These are phyloP conservation scores for Ulvella scutata DNA, from an alignment of 139 green algal species.

Conservation along the genomic window DNA sequence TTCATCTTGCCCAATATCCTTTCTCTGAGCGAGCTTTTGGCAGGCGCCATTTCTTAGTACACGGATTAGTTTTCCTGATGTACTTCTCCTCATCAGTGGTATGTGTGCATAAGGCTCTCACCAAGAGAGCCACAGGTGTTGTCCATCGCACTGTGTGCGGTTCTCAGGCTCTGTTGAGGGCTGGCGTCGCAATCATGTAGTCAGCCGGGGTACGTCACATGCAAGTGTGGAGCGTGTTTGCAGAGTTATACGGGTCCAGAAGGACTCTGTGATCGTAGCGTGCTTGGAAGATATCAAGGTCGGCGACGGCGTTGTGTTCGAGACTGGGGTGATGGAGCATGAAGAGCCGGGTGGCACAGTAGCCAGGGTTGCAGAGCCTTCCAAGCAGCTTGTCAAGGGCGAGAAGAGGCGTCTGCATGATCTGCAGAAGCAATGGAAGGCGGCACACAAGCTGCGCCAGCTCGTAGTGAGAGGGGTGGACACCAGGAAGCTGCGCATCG, in stretches of 20 bases:
- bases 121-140: too few species aligned
- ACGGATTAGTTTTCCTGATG: too few species aligned
- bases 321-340: slow-evolving; percentile 32
- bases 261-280: background rate
- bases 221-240: background rate
- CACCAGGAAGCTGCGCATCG: background rate
- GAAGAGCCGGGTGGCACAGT: slow-evolving; percentile 47
- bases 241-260: background rate
- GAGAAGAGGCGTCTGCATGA: too few species aligned
- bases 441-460: background rate
- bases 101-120: too few species aligned
- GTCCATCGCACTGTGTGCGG: too few species aligned
- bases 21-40: too few species aligned
- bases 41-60: too few species aligned
- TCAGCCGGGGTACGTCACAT: too few species aligned
- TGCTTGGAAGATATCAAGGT: slow-evolving; percentile 23
- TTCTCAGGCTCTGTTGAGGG: too few species aligned
- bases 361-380: slow-evolving; percentile 13
- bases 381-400: background rate
- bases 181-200: too few species aligned
- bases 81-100: too few species aligned
- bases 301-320: slow-evolving; percentile 67
- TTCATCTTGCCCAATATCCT: background rate
- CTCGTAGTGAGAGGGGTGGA: background rate
- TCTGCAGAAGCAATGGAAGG: too few species aligned